A percentile compares a stretch with the other conserved stretches of the same genome.
These are phyloP conservation scores for Olyra latifolia DNA, from an alignment of 176 grass and related monocot species.

Conservation along the genomic window DNA sequence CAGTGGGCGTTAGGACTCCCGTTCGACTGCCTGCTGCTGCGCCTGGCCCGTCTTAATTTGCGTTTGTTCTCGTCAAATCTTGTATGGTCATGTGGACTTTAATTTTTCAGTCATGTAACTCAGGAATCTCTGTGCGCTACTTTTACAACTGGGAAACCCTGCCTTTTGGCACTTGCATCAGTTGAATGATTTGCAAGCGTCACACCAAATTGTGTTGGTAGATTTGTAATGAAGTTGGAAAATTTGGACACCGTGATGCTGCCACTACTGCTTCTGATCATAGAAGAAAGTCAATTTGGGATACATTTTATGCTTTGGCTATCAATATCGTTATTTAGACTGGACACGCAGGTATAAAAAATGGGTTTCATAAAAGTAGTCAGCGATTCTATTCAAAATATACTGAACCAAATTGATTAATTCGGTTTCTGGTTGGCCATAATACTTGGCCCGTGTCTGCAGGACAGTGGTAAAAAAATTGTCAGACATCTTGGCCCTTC, in stretches of 20 bases:
- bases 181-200: slow-evolving; percentile 7
- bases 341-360: too few species aligned
- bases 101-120: neutral
- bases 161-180: neutral
- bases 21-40: slow-evolving; percentile 6
- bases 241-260: neutral
- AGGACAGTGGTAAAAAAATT: too few species aligned
- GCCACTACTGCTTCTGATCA: too few species aligned
- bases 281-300: too few species aligned
- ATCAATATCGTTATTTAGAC: too few species aligned
- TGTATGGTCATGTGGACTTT: slow-evolving; percentile 24
- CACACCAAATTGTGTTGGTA: neutral
- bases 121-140: slow-evolving; percentile 23
- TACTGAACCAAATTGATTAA: too few species aligned
- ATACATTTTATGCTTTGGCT: too few species aligned
- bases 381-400: too few species aligned
- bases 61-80: slow-evolving; percentile 4
- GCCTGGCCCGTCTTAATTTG: neutral
- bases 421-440: too few species aligned
- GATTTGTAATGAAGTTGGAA: slow-evolving; percentile 1
- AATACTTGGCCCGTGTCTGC: too few species aligned
- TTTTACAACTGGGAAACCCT: neutral
- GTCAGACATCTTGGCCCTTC: too few species aligned
- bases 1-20: slow-evolving; percentile 23
- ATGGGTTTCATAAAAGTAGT: too few species aligned